A percentile compares a stretch with the other conserved stretches of the same genome.
Evolutionary conservation across 129 eudicot genomes (phyloP).

Genomic region (Tagetes erecta): DNA sequence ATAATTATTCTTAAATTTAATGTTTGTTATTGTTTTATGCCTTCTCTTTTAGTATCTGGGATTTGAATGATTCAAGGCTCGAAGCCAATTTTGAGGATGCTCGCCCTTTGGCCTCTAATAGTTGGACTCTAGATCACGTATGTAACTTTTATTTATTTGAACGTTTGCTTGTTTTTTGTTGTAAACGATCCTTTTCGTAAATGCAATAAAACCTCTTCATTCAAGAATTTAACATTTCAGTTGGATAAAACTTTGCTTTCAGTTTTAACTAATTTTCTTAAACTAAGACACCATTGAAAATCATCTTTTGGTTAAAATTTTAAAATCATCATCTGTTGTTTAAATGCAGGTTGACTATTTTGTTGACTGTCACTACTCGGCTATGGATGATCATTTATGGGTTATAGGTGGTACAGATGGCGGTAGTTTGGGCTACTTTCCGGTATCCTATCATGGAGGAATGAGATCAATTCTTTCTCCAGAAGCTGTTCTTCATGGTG

Average conservation of each 20-base stretch:
- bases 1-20: background rate
- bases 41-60: constrained; percentile 64
- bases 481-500: constrained; percentile 90
- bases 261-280: too few species aligned
- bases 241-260: too few species aligned
- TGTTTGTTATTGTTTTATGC: background rate
- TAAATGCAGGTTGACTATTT: constrained; percentile 81
- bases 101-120: constrained; percentile 73
- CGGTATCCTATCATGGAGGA: constrained; percentile 50
- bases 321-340: constrained; percentile 1
- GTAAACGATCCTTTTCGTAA: background rate
- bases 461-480: constrained; percentile 53
- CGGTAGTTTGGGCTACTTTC: constrained; percentile 91
- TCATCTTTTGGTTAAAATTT: background rate
- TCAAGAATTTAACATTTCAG: too few species aligned
- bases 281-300: too few species aligned
- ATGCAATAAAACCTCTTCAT: too few species aligned
- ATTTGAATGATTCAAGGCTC: constrained; percentile 57
- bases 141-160: background rate
- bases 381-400: constrained; percentile 67
- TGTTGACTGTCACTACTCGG: constrained; percentile 91
- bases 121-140: constrained; percentile 73
- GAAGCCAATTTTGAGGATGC: constrained; percentile 83
- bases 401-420: constrained; percentile 84
- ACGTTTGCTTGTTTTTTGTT: background rate